A percentile compares a stretch with the other conserved stretches of the same genome.
phyloP scores from a whole-genome alignment of 2,329 filamentous ascomycete species.

The Xylariaceae sp. region DNA sequence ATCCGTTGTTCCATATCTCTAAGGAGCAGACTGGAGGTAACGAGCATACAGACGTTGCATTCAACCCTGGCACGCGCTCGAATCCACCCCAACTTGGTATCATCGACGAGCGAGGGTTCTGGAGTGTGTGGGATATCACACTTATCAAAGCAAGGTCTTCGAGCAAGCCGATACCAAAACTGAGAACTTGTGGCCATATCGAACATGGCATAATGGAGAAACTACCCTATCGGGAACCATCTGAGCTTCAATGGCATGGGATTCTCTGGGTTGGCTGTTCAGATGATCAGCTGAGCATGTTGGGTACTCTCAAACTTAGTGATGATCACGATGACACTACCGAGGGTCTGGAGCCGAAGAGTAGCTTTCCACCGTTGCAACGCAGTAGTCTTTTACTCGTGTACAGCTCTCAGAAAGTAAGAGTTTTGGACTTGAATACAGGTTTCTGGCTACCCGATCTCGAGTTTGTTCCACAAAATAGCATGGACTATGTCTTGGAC shows the following conservation, averaged over 20 bases:
- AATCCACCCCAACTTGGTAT: conserved; percentile 59
- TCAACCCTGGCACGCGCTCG: conserved; percentile 52
- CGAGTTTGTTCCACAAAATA: conserved; percentile 18
- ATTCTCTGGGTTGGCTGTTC: conserved; percentile 39
- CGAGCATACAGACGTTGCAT: conserved; percentile 59
- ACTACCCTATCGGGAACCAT: conserved; percentile 29
- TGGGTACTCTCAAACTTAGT: conserved; percentile 37
- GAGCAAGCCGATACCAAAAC: conserved; percentile 32
- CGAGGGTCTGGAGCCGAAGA: conserved; percentile 15
- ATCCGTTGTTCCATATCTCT: conserved; percentile 51
- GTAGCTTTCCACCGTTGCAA: conserved; percentile 36
- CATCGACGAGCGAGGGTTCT: conserved; percentile 61
- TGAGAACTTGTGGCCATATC: conserved; percentile 42
- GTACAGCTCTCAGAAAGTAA: conserved; percentile 27
- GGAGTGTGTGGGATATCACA: conserved; percentile 63
- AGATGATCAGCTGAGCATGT: conserved; percentile 22
- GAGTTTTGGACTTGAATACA: conserved; percentile 25
- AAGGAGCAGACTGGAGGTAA: conserved; percentile 49
- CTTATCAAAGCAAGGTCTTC: conserved; percentile 35
- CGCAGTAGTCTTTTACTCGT: conserved; percentile 55
- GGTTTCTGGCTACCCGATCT: conserved; percentile 26
- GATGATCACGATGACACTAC: conserved; percentile 31
- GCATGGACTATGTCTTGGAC: conserved; percentile 26
- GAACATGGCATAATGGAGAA: conserved; percentile 35
- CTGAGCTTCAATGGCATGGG: conserved; percentile 38